Evolutionary conservation across 306 rosid genomes (phyloP).

Genomic region (Crotalaria pallida): DNA sequence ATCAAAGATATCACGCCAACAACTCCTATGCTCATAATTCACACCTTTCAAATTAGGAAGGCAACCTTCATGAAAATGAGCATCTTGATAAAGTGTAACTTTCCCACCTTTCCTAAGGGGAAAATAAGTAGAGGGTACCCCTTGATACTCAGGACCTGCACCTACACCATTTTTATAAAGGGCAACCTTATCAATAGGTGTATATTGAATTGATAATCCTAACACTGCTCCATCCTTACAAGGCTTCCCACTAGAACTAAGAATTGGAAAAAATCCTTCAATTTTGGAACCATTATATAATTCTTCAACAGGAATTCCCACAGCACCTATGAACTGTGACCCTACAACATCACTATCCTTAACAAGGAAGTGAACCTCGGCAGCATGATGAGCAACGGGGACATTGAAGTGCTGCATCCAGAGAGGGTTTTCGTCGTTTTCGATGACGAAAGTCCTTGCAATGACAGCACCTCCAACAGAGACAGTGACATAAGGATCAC

Average conservation of each 20-base stretch:
- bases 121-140: constrained; percentile 70
- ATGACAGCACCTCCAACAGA: constrained; percentile 60
- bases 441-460: constrained; percentile 74
- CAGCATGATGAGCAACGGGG: constrained; percentile 72
- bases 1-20: constrained; percentile 73
- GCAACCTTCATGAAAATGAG: constrained; percentile 59
- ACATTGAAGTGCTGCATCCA: constrained; percentile 82
- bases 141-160: constrained; percentile 41
- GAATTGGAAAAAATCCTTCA: constrained; percentile 64
- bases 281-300: constrained; percentile 35
- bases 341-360: constrained; percentile 73
- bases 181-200: constrained; percentile 38
- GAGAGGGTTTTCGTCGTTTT: constrained; percentile 61
- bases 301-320: constrained; percentile 60
- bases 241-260: constrained; percentile 49
- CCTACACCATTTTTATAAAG: constrained; percentile 42
- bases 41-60: constrained; percentile 45
- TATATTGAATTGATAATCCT: constrained; percentile 64
- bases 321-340: constrained; percentile 68
- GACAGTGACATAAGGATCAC: constrained; percentile 80
- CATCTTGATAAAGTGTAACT: constrained; percentile 85
- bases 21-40: constrained; percentile 43
- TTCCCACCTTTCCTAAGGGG: constrained; percentile 72
- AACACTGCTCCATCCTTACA: constrained; percentile 55
- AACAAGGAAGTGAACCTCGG: constrained; percentile 66